Evolutionary conservation across 768 basidiomycete species (phyloP).

Genomic region (Leucocoprinus birnbaumii): DNA sequence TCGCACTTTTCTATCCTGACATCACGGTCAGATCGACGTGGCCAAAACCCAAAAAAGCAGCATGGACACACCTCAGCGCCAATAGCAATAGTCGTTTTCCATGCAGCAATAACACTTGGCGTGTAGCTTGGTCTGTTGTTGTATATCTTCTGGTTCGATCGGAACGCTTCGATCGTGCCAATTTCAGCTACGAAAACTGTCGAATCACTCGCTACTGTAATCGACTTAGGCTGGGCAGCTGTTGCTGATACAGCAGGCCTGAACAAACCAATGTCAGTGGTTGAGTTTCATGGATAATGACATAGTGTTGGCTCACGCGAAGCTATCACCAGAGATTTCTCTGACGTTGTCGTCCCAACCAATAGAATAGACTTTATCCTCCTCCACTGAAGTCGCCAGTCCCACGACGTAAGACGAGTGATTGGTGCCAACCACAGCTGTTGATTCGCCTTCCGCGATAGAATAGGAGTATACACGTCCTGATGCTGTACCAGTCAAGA

Average conservation of each 20-base stretch:
- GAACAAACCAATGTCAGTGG: background rate
- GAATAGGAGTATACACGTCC: conserved; percentile 72
- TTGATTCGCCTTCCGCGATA: conserved; percentile 40
- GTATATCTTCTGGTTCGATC: conserved; percentile 65
- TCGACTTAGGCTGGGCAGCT: conserved; percentile 61
- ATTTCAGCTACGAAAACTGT: conserved; percentile 66
- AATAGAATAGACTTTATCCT: conserved; percentile 57
- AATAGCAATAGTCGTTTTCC: conserved; percentile 55
- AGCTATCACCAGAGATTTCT: conserved; percentile 51
- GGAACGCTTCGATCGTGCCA: conserved; percentile 60
- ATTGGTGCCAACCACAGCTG: conserved; percentile 52
- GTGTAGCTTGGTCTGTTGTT: conserved; percentile 48
- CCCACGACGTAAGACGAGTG: conserved; percentile 73
- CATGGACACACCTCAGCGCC: conserved; percentile 78
- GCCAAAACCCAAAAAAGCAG: background rate
- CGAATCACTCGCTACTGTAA: conserved; percentile 56
- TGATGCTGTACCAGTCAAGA: conserved; percentile 79
- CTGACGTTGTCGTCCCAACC: conserved; percentile 82
- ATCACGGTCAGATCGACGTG: background rate
- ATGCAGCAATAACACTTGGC: conserved; percentile 57
- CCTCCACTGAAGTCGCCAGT: conserved; percentile 43
- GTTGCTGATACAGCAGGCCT: conserved; percentile 55
- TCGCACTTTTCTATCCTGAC: conserved; percentile 71
- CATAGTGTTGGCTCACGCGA: conserved; percentile 39
- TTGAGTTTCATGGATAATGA: background rate